These are phyloP conservation scores for Bacterosira constricta DNA, from an alignment of 108 stramenopile genomes.

Conservation along the genomic window DNA sequence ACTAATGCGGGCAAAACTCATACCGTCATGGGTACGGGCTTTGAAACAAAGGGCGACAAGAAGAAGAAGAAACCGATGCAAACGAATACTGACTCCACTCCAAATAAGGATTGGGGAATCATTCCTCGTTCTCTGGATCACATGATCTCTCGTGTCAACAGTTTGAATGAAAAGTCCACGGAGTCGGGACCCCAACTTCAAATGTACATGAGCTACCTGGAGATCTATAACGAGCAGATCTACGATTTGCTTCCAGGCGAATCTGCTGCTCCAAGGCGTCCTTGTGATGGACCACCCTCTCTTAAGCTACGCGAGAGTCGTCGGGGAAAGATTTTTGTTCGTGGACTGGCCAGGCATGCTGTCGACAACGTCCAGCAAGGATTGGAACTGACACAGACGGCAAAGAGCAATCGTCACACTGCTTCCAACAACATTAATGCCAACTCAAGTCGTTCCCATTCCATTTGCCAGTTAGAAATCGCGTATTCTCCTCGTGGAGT, in stretches of 20 bases:
- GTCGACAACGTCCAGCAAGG: constrained; percentile 67
- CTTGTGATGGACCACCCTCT: constrained; percentile 34
- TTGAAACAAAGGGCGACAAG: constrained; percentile 37
- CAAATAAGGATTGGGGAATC: constrained; percentile 73
- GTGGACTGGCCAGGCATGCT: constrained; percentile 81
- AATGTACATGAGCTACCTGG: constrained; percentile 88
- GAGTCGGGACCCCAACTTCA: constrained; percentile 38
- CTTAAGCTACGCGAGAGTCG: constrained; percentile 90
- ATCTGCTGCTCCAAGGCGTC: constrained; percentile 23
- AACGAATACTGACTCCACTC: constrained; percentile 7
- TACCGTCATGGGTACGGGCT: constrained; percentile 90
- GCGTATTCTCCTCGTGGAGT: constrained; percentile 18
- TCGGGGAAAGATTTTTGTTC: constrained; percentile 81
- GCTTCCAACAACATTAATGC: constrained; percentile 90
- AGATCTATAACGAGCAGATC: constrained; percentile 98
- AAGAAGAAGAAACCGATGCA: constrained; percentile 1
- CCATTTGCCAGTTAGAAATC: constrained; percentile 89
- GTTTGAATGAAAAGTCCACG: constrained; percentile 8
- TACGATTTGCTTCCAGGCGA: constrained; percentile 85
- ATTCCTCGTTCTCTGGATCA: constrained; percentile 80
- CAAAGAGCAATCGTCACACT: constrained; percentile 81
- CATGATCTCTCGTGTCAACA: constrained; percentile 60
- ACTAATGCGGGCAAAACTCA: constrained; percentile 99
- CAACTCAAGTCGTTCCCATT: constrained; percentile 92
- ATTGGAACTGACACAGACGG: constrained; percentile 58